phyloP scores from a whole-genome alignment of 805 yeast species.

The Naumovozyma castellii region DNA sequence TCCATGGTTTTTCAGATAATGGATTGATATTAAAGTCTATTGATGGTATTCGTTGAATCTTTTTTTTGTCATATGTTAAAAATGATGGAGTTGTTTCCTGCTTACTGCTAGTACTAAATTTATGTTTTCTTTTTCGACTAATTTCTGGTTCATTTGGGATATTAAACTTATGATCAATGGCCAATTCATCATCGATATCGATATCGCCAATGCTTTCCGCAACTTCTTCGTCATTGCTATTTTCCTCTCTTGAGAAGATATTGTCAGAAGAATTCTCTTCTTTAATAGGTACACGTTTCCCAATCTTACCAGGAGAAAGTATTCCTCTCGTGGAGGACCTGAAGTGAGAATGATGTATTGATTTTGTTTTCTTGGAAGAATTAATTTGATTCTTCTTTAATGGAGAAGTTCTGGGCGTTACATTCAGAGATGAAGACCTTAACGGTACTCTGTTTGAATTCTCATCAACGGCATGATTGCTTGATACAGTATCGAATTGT shows the following conservation, averaged over 20 bases:
- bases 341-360: too few relatives aligned
- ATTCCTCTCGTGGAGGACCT: too few relatives aligned
- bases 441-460: neutral
- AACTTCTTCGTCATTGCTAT: neutral
- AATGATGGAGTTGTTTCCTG: neutral
- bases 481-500: constrained; percentile 10
- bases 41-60: neutral
- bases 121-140: neutral
- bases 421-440: neutral
- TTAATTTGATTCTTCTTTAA: too few relatives aligned
- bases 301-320: too few relatives aligned
- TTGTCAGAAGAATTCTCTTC: too few relatives aligned
- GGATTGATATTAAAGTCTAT: constrained; percentile 21
- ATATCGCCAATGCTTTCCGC: neutral
- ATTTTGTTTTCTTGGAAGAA: too few relatives aligned
- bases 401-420: neutral
- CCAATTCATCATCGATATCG: neutral
- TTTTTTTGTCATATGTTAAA: neutral
- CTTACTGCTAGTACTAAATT: neutral
- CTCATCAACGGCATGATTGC: neutral
- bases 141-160: neutral
- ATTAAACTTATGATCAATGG: neutral
- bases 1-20: constrained; percentile 24
- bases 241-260: neutral
- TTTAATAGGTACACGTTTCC: too few relatives aligned